These are phyloP conservation scores for Pinus albicaulis DNA, from an alignment of 75 land plant species.

Conservation along the genomic window DNA sequence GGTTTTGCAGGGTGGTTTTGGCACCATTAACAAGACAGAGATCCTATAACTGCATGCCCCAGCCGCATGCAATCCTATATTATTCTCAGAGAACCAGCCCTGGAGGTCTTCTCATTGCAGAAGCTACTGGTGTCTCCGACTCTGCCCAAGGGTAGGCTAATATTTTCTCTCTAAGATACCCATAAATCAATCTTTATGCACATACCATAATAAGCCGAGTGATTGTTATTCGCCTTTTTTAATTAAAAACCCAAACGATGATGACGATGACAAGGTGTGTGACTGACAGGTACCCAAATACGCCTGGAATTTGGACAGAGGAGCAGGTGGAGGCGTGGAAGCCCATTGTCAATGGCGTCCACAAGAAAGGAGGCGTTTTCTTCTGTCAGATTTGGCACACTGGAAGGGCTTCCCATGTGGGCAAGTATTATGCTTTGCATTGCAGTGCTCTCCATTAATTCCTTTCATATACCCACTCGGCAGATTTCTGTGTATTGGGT, in stretches of 20 bases:
- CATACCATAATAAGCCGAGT: too few species aligned
- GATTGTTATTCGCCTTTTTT: too few species aligned
- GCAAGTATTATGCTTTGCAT: neutral
- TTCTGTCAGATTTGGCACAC: slow-evolving; percentile 23
- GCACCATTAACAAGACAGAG: slow-evolving; percentile 85
- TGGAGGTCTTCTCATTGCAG: slow-evolving; percentile 30
- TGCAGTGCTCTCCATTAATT: too few species aligned
- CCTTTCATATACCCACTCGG: too few species aligned
- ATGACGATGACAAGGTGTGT: neutral
- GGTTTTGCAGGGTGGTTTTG: slow-evolving; percentile 56
- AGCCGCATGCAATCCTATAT: slow-evolving; percentile 16
- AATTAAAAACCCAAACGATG: too few species aligned
- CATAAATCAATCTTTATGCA: too few species aligned
- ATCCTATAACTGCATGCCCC: slow-evolving; percentile 37
- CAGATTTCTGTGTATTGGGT: too few species aligned
- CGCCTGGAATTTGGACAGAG: slow-evolving; percentile 15
- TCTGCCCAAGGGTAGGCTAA: slow-evolving; percentile 19
- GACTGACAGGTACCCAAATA: slow-evolving; percentile 11
- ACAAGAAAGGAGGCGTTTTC: slow-evolving; percentile 18
- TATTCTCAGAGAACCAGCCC: slow-evolving; percentile 27
- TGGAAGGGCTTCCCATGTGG: slow-evolving; percentile 11
- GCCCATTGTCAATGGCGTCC: slow-evolving; percentile 20
- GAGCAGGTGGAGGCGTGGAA: slow-evolving; percentile 31
- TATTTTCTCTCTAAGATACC: neutral
- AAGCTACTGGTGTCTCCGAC: slow-evolving; percentile 25